Percentiles rank a stretch among this genome's conserved stretches.
These are phyloP conservation scores for Abrus precatorius DNA, from an alignment of 306 rosid genomes.

Conservation along the genomic window DNA sequence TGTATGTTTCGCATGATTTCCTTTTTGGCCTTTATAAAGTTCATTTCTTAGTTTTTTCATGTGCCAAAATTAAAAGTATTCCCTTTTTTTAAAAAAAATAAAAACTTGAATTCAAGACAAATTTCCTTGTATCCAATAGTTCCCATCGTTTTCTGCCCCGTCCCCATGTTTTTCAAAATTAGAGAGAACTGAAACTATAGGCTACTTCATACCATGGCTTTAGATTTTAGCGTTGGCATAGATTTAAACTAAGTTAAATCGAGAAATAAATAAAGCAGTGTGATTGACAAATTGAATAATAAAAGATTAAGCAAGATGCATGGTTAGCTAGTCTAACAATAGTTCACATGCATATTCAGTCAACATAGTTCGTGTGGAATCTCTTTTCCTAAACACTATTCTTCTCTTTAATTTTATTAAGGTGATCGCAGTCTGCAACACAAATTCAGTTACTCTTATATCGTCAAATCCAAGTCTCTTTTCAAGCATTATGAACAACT, in stretches of 20 bases:
- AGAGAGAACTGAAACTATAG: no score
- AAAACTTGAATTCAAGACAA: no score
- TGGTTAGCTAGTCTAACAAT: not conserved
- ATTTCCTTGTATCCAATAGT: no score
- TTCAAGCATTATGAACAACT: not conserved
- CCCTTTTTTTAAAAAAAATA: no score
- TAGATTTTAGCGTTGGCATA: not conserved
- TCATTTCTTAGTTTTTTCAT: no score
- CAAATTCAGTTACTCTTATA: not conserved
- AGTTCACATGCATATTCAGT: not conserved
- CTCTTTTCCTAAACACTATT: not conserved
- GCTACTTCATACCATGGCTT: not conserved
- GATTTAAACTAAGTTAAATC: not conserved
- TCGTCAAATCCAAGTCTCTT: not conserved
- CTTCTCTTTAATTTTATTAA: not conserved
- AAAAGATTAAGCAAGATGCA: not conserved
- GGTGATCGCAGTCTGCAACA: not conserved
- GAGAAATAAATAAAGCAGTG: not conserved
- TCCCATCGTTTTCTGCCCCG: no score
- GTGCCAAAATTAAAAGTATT: no score
- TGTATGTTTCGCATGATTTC: not conserved
- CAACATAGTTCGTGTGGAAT: not conserved
- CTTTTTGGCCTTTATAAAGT: not conserved
- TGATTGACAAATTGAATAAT: not conserved
- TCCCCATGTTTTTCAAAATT: no score